Percentiles rank a stretch among this genome's conserved stretches.
These are phyloP conservation scores for Glycine tomentella DNA, from an alignment of 306 rosid genomes.

Conservation along the genomic window DNA sequence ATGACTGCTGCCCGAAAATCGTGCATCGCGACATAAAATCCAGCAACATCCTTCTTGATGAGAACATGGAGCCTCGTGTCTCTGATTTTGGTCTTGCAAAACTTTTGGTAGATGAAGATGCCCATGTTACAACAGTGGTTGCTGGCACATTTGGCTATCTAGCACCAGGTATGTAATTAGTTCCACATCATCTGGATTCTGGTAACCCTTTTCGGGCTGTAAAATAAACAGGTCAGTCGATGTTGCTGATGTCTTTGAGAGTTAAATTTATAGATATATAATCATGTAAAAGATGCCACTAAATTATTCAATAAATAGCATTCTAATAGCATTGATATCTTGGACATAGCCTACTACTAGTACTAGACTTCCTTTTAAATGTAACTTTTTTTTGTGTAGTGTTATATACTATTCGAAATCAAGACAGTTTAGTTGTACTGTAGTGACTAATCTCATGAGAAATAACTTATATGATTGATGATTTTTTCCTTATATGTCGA, in stretches of 20 bases:
- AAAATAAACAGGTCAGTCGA: too few relatives aligned
- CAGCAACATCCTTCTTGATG: slow-evolving; percentile 93
- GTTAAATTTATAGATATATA: not conserved
- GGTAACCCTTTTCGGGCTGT: not conserved
- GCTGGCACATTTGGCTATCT: slow-evolving; percentile 98
- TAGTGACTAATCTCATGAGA: not conserved
- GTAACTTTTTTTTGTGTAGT: not conserved
- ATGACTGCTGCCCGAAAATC: slow-evolving; percentile 89
- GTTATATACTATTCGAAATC: not conserved
- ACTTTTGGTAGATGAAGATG: slow-evolving; percentile 92
- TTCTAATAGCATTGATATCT: not conserved
- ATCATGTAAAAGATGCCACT: not conserved
- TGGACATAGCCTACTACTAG: not conserved
- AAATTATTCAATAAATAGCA: not conserved
- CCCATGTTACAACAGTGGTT: slow-evolving; percentile 96
- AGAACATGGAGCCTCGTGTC: slow-evolving; percentile 86
- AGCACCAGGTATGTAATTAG: slow-evolving; percentile 77
- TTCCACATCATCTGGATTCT: slow-evolving; percentile 8
- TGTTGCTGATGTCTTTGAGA: too few relatives aligned
- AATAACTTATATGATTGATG: not conserved
- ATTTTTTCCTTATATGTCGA: slow-evolving; percentile 3
- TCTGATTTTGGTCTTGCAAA: slow-evolving; percentile 97
- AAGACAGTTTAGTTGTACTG: not conserved
- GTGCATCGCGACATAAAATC: slow-evolving; percentile 97
- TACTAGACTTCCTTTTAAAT: not conserved